Conservation (phyloP, 139 green algal genomes). For the Picochlorum costavermella region DNA sequence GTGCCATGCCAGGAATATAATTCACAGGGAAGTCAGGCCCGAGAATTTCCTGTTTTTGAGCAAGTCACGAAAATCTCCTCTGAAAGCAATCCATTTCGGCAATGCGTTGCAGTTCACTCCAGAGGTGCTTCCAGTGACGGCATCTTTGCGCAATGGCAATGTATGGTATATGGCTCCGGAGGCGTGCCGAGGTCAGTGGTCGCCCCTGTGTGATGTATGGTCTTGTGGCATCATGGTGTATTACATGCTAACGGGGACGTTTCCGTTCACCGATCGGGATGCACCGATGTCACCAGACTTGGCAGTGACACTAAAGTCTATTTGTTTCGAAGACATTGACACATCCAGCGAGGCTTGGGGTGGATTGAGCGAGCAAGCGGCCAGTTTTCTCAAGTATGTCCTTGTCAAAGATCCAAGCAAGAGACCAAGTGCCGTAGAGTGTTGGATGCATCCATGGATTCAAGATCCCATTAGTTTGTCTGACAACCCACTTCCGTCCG, state of each 20-base stretch:
- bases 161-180: slow-evolving; percentile 74
- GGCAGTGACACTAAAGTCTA: slow-evolving; percentile 14
- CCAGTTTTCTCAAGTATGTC: slow-evolving; percentile 19
- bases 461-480: slow-evolving; percentile 11
- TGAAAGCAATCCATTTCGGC: slow-evolving; percentile 52
- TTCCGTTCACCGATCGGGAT: slow-evolving; percentile 24
- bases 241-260: slow-evolving; percentile 11
- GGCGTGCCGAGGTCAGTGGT: slow-evolving; percentile 55
- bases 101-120: slow-evolving; percentile 39
- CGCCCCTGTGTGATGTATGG: slow-evolving; percentile 72
- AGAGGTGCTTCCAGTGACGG: slow-evolving; percentile 45
- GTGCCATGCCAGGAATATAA: slow-evolving; percentile 30
- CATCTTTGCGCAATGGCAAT: slow-evolving; percentile 74
- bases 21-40: slow-evolving; percentile 43
- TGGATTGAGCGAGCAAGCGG: slow-evolving; percentile 11
- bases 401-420: slow-evolving; percentile 49
- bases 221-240: slow-evolving; percentile 75
- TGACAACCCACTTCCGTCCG: slow-evolving; percentile 42
- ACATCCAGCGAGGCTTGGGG: slow-evolving; percentile 9
- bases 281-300: slow-evolving; percentile 19
- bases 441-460: slow-evolving; percentile 72
- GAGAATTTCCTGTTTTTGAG: slow-evolving; percentile 39
- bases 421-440: slow-evolving; percentile 56
- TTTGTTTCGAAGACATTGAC: slow-evolving; percentile 27
- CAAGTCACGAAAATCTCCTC: slow-evolving; percentile 12